phyloP scores from a whole-genome alignment of 768 basidiomycete genomes.

The Lentinula lateritia region DNA sequence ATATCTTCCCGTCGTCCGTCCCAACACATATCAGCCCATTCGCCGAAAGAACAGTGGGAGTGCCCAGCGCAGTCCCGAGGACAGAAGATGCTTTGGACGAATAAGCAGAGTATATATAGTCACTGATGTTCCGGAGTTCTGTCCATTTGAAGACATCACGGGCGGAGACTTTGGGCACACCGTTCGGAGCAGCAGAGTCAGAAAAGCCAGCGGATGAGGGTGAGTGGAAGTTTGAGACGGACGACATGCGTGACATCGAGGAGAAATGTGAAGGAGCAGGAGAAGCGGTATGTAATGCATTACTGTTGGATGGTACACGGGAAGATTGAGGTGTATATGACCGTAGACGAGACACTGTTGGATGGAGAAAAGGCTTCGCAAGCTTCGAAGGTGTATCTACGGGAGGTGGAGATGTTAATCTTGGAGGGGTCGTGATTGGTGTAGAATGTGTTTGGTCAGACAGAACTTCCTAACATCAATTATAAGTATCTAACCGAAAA shows the following conservation, averaged over 20 bases:
- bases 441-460: slow-evolving; percentile 31
- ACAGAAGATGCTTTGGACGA: slow-evolving; percentile 58
- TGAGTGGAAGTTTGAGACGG: slow-evolving; percentile 43
- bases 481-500: slow-evolving; percentile 20
- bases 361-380: slow-evolving; percentile 60
- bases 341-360: slow-evolving; percentile 75
- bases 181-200: slow-evolving; percentile 11
- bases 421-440: slow-evolving; percentile 32
- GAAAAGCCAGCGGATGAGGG: slow-evolving; percentile 20
- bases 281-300: slow-evolving; percentile 37
- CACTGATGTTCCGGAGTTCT: slow-evolving; percentile 50
- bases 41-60: slow-evolving; percentile 76
- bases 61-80: slow-evolving; percentile 54
- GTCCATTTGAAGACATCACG: slow-evolving; percentile 78
- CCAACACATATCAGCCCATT: slow-evolving; percentile 90
- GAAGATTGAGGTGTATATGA: slow-evolving; percentile 54
- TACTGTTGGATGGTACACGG: slow-evolving; percentile 33
- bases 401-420: slow-evolving; percentile 28
- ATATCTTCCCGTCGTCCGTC: slow-evolving; percentile 69
- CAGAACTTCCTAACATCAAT: slow-evolving; percentile 8
- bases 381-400: slow-evolving; percentile 30
- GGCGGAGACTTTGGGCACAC: slow-evolving; percentile 16
- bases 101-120: slow-evolving; percentile 47
- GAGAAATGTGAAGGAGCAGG: slow-evolving; percentile 63
- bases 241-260: slow-evolving; percentile 65